Conservation (phyloP, 768 basidiomycete species). For the Trametes punicea region DNA sequence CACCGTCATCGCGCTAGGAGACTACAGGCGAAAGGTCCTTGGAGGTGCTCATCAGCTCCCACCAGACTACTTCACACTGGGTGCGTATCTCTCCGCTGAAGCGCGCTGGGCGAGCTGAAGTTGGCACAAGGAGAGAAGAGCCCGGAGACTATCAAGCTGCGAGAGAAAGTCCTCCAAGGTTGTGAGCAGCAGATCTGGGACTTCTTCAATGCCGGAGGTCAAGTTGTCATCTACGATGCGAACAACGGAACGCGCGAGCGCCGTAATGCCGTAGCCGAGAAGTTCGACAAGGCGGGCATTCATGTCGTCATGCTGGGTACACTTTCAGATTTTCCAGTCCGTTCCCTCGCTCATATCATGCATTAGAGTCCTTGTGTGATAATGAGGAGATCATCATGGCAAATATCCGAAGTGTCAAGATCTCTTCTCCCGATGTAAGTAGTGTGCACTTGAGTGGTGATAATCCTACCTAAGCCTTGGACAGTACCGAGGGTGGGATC, state of each 20-base stretch:
- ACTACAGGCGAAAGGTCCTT: slow-evolving; percentile 86
- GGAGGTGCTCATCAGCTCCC: slow-evolving; percentile 89
- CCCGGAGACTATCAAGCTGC: slow-evolving; percentile 72
- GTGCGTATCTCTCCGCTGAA: slow-evolving; percentile 35
- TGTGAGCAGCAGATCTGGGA: slow-evolving; percentile 88
- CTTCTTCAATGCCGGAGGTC: slow-evolving; percentile 83
- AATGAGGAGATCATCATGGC: slow-evolving; percentile 89
- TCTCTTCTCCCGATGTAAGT: slow-evolving; percentile 94
- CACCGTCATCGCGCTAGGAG: slow-evolving; percentile 90
- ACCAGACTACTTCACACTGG: slow-evolving; percentile 86
- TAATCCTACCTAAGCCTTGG: not conserved
- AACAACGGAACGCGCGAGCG: slow-evolving; percentile 80
- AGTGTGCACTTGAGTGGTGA: not conserved
- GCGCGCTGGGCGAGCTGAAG: slow-evolving; percentile 5
- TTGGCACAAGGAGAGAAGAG: slow-evolving; percentile 60
- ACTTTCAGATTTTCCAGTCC: slow-evolving; percentile 13
- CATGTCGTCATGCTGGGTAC: slow-evolving; percentile 93
- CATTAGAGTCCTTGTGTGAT: slow-evolving; percentile 51
- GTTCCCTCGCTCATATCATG: not conserved
- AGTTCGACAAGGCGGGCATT: slow-evolving; percentile 80
- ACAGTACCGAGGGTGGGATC: slow-evolving; percentile 93
- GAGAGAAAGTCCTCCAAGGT: slow-evolving; percentile 71
- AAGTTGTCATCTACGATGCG: slow-evolving; percentile 98
- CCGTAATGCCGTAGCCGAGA: slow-evolving; percentile 72
- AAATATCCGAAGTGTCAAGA: slow-evolving; percentile 96